Evolutionary conservation across 768 basidiomycete genomes (phyloP), one percentile per base, ranked within the genome.

Genomic region (Xerocomellus amylosporus): DNA sequence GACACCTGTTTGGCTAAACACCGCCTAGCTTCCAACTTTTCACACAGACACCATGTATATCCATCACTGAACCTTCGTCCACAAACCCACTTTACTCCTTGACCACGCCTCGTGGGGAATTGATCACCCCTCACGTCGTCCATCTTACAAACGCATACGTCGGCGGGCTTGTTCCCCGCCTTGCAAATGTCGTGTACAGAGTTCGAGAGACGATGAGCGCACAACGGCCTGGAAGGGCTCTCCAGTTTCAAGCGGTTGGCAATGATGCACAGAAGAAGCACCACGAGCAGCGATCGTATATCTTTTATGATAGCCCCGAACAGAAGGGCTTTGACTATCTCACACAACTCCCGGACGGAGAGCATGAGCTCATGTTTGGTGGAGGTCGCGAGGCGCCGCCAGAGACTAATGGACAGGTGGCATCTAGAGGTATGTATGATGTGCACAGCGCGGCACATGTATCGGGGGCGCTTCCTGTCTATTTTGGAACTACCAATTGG

Each of bases 341-440:
- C 54, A 86, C 86, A 7, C 87, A 88, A 66, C 78, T 83, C 43
- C 73, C 76, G 20, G 40, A 53, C 12, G 74, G 67, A 40, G 77
- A 72, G 49, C 70, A 71, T 44, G 78, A 79, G 58, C 73, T 90
- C 50, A 85, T 88, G 80, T 79, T 86, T 51, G 87, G 87, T n/a
- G 86, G 84, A 6, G 86, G 80, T 9, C 71, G 77, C 48, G 71
- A 74, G 40, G 69, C 31, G 56, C 65, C 22, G 12, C 54, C 39
- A 17, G 58, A 55, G 8, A 22, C 10, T 9, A 51, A 60, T 47
- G 48, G 44, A 15, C 30, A 30, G 1, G 56, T 67, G 48, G 64
- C 66, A 5, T 49, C 58, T 41, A 66, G 71, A 37, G 61, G 69
- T 22, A 62, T 53, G 64, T 71, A 72, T 50, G 66, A 70, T 46